Base-by-base conservation (phyloP, 2,329 filamentous ascomycete species). In the Trichoderma sp. region DNA sequence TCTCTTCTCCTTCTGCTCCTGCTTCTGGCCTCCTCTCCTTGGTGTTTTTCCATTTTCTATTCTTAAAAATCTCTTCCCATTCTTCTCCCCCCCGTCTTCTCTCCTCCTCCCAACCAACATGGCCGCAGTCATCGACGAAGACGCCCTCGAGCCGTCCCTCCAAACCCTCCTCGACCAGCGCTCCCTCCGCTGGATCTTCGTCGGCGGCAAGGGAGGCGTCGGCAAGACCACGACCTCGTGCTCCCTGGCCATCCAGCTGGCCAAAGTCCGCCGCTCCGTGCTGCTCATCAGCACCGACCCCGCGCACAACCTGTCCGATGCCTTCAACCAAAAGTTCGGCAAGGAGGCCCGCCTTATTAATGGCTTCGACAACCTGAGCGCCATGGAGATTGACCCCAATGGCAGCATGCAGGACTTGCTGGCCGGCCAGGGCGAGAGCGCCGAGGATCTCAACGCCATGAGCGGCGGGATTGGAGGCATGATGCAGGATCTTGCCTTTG, bases 161-260 rank as follows among this genome's bases (percentile, higher is more conserved):
- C 93, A 98, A 85, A 93, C 93, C 75, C 94, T 99, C 80, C 90
- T 99, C 78, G 94, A 97, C 86, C 96, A 99, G 83, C 94, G 94
- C 83, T 92, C 93, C 39, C 91, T 99, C 71, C 93, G 96, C 81
- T 99, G 96, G 96, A 97, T 99, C 84, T 99, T 99, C 79, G 96
- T 99, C 73, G 96, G 96, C 79, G 96, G 96, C 76, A 99, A 99
- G 85, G 96, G 96, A 79, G 96, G 96, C 81, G 96, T 99, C 60
- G 96, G 96, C 82, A 99, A 99, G 87, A 99, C 96, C 32, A 99
- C 96, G n/a, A 99, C 96, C 18, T 98, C 95, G 8, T 99, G 96
- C 85, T 98, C 95, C 11, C 92, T 99, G 75, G 96, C 96, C 75
- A 98, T 99, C 81, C 96, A 99, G 84, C 93, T 99, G 75, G 94